Conservation (phyloP, 1,139 yeast species). For the Pichia sp. region DNA sequence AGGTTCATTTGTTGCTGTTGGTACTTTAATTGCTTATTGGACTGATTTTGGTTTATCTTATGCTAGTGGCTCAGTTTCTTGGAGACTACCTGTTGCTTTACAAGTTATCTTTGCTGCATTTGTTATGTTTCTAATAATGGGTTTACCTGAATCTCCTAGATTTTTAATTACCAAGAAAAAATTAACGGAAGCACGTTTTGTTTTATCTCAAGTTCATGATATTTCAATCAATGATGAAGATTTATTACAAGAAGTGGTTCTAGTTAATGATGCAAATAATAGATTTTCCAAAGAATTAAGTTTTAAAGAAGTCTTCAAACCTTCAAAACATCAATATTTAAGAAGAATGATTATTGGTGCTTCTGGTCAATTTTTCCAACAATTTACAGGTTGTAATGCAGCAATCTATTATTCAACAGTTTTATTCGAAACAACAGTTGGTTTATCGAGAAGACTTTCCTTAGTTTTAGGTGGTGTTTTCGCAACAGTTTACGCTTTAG, state of each 20-base stretch:
- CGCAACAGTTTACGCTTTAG: constrained; percentile 52
- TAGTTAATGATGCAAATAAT: constrained; percentile 31
- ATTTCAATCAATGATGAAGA: constrained; percentile 36
- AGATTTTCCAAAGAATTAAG: constrained; percentile 28
- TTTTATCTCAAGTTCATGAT: constrained; percentile 37
- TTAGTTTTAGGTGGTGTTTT: constrained; percentile 59
- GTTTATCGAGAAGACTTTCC: constrained; percentile 43
- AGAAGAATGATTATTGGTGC: constrained; percentile 53
- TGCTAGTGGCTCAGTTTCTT: constrained; percentile 43
- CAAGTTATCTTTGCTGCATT: constrained; percentile 37
- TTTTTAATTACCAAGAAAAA: constrained; percentile 54
- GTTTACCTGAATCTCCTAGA: constrained; percentile 57
- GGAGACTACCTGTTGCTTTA: constrained; percentile 42
- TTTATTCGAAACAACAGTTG: constrained; percentile 48
- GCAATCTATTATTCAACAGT: constrained; percentile 63
- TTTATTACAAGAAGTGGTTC: constrained; percentile 37
- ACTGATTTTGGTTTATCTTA: constrained; percentile 65
- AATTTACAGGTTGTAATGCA: constrained; percentile 49
- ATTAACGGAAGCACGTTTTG: constrained; percentile 41
- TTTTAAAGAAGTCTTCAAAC: constrained; percentile 43
- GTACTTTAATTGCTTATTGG: constrained; percentile 69
- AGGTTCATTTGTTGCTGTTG: constrained; percentile 39
- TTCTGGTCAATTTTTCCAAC: constrained; percentile 55
- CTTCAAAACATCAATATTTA: constrained; percentile 52
- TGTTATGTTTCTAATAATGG: constrained; percentile 24